Percentiles rank a stretch among this genome's conserved stretches.
phyloP scores from a whole-genome alignment of 768 basidiomycete species.

The Dendrothele bispora region DNA sequence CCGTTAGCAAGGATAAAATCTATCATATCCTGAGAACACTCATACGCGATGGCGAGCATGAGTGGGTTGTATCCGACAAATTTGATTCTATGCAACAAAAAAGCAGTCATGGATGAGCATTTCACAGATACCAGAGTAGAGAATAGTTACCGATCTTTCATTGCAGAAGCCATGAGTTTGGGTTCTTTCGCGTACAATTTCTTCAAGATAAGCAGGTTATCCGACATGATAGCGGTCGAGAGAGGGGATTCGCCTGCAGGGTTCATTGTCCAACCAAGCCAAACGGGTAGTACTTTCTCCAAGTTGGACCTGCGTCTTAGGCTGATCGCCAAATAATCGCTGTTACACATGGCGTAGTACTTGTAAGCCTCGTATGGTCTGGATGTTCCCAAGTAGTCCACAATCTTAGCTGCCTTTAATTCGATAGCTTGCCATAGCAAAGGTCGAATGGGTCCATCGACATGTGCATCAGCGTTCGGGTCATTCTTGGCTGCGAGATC shows the following conservation, averaged over 20 bases:
- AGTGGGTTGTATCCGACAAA: slow-evolving; percentile 46
- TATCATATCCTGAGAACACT: slow-evolving; percentile 31
- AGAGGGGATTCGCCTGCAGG: slow-evolving; percentile 53
- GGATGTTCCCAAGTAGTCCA: slow-evolving; percentile 49
- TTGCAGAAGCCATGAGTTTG: slow-evolving; percentile 36
- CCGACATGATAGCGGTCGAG: slow-evolving; percentile 39
- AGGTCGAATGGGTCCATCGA: slow-evolving; percentile 16
- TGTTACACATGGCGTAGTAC: slow-evolving; percentile 44
- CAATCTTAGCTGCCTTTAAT: slow-evolving; percentile 22
- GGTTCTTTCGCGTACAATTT: slow-evolving; percentile 43
- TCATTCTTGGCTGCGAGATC: slow-evolving; percentile 54
- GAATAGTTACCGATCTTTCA: slow-evolving; percentile 45
- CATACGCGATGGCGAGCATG: slow-evolving; percentile 37
- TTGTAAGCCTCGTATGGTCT: slow-evolving; percentile 51
- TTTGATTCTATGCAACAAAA: slow-evolving; percentile 48
- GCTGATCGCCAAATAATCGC: slow-evolving; percentile 41
- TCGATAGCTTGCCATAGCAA: slow-evolving; percentile 47
- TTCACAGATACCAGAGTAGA: slow-evolving; percentile 5
- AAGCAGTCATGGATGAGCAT: background rate
- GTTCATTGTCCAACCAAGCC: slow-evolving; percentile 52
- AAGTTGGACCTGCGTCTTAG: slow-evolving; percentile 38
- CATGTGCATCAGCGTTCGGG: slow-evolving; percentile 34
- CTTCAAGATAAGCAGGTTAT: slow-evolving; percentile 41
- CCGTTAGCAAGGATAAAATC: slow-evolving; percentile 52
- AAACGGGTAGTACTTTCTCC: slow-evolving; percentile 40